phyloP scores from a whole-genome alignment of 2,329 filamentous ascomycete genomes.

The Trichoderma sp. region DNA sequence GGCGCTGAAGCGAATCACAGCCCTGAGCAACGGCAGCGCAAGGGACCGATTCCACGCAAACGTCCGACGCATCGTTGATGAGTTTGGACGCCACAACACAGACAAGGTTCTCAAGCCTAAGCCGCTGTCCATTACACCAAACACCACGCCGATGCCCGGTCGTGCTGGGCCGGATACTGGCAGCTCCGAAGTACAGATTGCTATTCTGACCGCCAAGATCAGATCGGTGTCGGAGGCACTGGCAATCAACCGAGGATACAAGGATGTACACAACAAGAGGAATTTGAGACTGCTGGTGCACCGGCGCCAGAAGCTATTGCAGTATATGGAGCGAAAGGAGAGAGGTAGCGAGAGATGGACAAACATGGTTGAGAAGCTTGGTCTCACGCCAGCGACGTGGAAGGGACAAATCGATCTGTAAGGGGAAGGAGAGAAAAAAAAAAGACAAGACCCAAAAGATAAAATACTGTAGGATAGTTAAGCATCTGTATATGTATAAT shows the following conservation, averaged over 20 bases:
- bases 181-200: conserved; percentile 95
- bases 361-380: conserved; percentile 80
- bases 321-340: conserved; percentile 87
- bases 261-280: conserved; percentile 93
- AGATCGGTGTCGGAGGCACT: conserved; percentile 75
- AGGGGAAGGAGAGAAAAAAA: conserved; percentile 7
- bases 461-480: conserved; percentile 45
- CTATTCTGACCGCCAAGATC: conserved; percentile 94
- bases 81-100: conserved; percentile 89
- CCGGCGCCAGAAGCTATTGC: conserved; percentile 82
- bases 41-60: conserved; percentile 82
- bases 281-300: conserved; percentile 86
- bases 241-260: conserved; percentile 68
- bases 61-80: conserved; percentile 79
- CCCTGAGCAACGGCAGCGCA: conserved; percentile 74
- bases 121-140: conserved; percentile 51
- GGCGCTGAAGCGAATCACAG: conserved; percentile 79
- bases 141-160: conserved; percentile 46
- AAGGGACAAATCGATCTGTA: conserved; percentile 74
- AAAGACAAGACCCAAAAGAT: conserved; percentile 9
- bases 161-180: conserved; percentile 92
- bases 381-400: conserved; percentile 86
- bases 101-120: conserved; percentile 70
- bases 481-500: conserved; percentile 54
- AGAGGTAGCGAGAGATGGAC: conserved; percentile 89